phyloP scores from a whole-genome alignment of 495 filamentous ascomycete species.

The Penicillium fimorum region DNA sequence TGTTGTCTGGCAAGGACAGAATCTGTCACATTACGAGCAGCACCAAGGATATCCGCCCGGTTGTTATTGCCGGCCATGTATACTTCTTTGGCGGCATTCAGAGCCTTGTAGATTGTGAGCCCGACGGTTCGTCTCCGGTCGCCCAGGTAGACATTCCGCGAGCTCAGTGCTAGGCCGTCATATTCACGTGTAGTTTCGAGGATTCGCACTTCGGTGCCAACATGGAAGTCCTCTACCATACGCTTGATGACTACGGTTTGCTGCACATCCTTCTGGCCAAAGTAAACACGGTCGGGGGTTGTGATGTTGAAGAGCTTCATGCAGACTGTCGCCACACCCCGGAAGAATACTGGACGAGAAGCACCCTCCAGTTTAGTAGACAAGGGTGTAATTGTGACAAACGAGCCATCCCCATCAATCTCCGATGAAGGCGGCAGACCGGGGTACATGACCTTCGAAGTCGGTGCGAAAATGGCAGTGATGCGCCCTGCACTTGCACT shows the following conservation, averaged over 20 bases:
- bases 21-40: constrained; percentile 56
- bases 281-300: constrained; percentile 84
- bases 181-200: constrained; percentile 70
- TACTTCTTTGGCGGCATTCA: constrained; percentile 66
- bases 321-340: constrained; percentile 93
- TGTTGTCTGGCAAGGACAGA: constrained; percentile 59
- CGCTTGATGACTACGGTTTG: constrained; percentile 87
- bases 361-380: constrained; percentile 77
- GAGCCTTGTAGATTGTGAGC: constrained; percentile 62
- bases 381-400: constrained; percentile 89
- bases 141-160: constrained; percentile 90
- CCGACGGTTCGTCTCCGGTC: constrained; percentile 67
- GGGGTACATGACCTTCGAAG: constrained; percentile 83
- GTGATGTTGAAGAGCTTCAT: constrained; percentile 97
- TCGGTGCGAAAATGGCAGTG: constrained; percentile 81
- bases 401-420: constrained; percentile 73
- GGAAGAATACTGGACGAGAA: constrained; percentile 90
- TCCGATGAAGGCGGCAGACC: constrained; percentile 78
- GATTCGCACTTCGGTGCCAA: constrained; percentile 74
- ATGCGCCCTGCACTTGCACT: constrained; percentile 58
- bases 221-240: constrained; percentile 83
- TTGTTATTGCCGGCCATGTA: constrained; percentile 58
- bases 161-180: constrained; percentile 91
- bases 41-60: constrained; percentile 64
- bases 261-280: constrained; percentile 97